phyloP scores from a whole-genome alignment of 2,329 filamentous ascomycete genomes.

The Huntiella omanensis region DNA sequence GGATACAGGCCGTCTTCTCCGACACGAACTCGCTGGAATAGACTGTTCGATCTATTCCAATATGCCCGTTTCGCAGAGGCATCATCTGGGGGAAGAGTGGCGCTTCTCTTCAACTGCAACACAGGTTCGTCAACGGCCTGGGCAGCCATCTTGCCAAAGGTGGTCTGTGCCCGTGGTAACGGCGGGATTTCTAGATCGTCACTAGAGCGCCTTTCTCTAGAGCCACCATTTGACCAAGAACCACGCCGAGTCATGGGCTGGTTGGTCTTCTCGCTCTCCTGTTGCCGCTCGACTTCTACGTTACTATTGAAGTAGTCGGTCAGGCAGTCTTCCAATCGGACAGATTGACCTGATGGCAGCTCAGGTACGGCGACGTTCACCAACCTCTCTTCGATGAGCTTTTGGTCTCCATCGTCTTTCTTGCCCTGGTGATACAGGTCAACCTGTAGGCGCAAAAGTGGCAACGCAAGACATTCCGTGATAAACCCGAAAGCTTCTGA shows the following conservation, averaged over 20 bases:
- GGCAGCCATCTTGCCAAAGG: background rate
- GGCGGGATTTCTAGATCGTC: background rate
- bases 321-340: constrained; percentile 78
- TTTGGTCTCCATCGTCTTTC: constrained; percentile 74
- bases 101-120: background rate
- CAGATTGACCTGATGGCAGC: constrained; percentile 46
- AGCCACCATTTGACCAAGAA: too few relatives aligned
- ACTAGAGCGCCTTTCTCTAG: too few relatives aligned
- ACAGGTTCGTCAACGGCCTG: too few relatives aligned
- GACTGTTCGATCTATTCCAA: constrained; percentile 28
- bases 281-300: constrained; percentile 49
- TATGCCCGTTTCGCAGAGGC: background rate
- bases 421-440: constrained; percentile 87
- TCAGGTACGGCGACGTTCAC: constrained; percentile 80
- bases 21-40: constrained; percentile 41
- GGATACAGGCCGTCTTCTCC: constrained; percentile 23
- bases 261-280: constrained; percentile 2
- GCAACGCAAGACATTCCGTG: constrained; percentile 72
- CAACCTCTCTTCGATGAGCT: constrained; percentile 78
- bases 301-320: constrained; percentile 90
- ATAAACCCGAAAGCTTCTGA: constrained; percentile 94
- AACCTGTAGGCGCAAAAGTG: constrained; percentile 77
- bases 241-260: too few relatives aligned
- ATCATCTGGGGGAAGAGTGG: background rate
- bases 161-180: background rate